Evolutionary conservation across 2,329 filamentous ascomycete genomes (phyloP).

Genomic region (Nigrospora osmanthi): DNA sequence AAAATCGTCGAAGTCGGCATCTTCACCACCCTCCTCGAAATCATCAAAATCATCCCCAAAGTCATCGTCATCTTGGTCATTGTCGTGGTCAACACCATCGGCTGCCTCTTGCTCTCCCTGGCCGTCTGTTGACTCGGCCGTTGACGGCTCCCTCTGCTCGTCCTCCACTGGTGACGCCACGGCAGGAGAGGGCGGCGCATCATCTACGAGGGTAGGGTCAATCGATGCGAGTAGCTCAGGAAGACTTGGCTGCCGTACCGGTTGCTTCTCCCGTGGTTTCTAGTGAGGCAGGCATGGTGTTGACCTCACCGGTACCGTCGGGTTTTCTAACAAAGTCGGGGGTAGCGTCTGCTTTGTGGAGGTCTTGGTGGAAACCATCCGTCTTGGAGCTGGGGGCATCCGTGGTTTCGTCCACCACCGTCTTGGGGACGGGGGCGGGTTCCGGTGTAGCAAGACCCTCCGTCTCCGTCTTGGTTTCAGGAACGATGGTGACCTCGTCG

Average conservation of each 20-base stretch:
- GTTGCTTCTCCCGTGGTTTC: constrained; percentile 21
- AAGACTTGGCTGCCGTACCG: constrained; percentile 27
- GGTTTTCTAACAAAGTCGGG: constrained; percentile 39
- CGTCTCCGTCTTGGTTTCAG: constrained; percentile 19
- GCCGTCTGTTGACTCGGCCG: constrained; percentile 15
- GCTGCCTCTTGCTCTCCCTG: constrained; percentile 18
- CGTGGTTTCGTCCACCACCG: constrained; percentile 44
- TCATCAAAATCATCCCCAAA: constrained; percentile 57
- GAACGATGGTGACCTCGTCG: constrained; percentile 49
- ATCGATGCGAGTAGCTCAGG: constrained; percentile 24
- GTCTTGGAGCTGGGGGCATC: constrained; percentile 36
- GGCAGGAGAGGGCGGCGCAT: constrained; percentile 16
- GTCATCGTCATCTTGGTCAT: constrained; percentile 33
- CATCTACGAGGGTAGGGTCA: constrained; percentile 27
- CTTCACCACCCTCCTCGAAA: constrained; percentile 50
- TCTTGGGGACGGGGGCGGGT: constrained; percentile 37
- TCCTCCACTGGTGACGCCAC: constrained; percentile 16
- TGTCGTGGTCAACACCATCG: constrained; percentile 18
- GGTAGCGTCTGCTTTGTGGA: constrained; percentile 41
- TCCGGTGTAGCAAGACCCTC: constrained; percentile 22
- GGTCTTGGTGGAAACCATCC: constrained; percentile 32
- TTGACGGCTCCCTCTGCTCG: constrained; percentile 19
- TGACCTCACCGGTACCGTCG: constrained; percentile 28
- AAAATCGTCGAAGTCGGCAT: constrained; percentile 59
- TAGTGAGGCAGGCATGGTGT: constrained; percentile 15